phyloP scores from a whole-genome alignment of 805 yeast species.

The Saturnispora bothae region DNA sequence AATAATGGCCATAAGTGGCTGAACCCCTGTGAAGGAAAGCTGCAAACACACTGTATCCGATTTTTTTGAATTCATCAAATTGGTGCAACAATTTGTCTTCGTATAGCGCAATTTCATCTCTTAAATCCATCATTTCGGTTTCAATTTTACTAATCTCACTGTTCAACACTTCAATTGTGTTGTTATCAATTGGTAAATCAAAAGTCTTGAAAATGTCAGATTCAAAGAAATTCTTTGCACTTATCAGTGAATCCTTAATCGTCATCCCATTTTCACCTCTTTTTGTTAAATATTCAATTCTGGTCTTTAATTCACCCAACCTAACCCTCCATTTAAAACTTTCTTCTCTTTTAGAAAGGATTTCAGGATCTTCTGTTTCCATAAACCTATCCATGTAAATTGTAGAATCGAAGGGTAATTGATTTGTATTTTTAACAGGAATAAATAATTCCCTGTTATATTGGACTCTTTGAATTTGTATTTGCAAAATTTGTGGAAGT shows the following conservation, averaged over 20 bases:
- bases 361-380: slow-evolving; percentile 50
- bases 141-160: slow-evolving; percentile 38
- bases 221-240: slow-evolving; percentile 48
- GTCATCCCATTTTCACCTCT: slow-evolving; percentile 43
- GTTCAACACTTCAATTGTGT: slow-evolving; percentile 38
- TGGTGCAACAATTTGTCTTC: slow-evolving; percentile 44
- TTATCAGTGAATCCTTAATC: slow-evolving; percentile 39
- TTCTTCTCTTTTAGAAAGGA: slow-evolving; percentile 44
- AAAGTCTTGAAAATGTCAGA: slow-evolving; percentile 28
- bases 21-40: slow-evolving; percentile 93
- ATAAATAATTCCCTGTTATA: slow-evolving; percentile 64
- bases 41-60: slow-evolving; percentile 80
- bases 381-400: slow-evolving; percentile 83
- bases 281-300: slow-evolving; percentile 32
- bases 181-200: slow-evolving; percentile 31
- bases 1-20: slow-evolving; percentile 93
- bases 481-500: slow-evolving; percentile 74
- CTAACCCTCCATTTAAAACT: slow-evolving; percentile 55
- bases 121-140: slow-evolving; percentile 30
- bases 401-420: slow-evolving; percentile 67
- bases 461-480: slow-evolving; percentile 90
- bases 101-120: slow-evolving; percentile 33
- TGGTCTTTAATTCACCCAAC: slow-evolving; percentile 32
- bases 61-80: slow-evolving; percentile 47
- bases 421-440: slow-evolving; percentile 76